Conservation (phyloP, 805 yeast genomes). For the Naumovozyma baii region DNA sequence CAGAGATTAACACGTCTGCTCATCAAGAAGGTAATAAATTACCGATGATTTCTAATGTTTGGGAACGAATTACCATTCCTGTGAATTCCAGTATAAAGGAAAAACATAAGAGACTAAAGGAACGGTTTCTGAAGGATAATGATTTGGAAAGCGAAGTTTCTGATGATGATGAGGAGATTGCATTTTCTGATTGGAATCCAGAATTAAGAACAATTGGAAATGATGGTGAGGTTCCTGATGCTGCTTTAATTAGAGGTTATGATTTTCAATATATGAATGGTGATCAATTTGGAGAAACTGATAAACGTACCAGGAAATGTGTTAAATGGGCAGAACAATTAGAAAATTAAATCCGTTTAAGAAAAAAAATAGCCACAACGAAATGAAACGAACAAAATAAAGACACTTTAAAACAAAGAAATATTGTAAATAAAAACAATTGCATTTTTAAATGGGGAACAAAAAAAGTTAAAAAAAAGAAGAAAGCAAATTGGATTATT, state of each 20-base stretch:
- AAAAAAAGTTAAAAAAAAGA: not conserved
- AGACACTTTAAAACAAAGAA: no score
- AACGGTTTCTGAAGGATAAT: slow-evolving; percentile 5
- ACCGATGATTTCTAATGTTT: slow-evolving; percentile 16
- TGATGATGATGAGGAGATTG: slow-evolving; percentile 8
- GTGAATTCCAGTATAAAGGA: slow-evolving; percentile 21
- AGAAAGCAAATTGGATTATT: slow-evolving; percentile 1
- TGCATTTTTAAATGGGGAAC: no score
- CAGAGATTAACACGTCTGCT: slow-evolving; percentile 24
- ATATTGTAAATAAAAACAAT: no score
- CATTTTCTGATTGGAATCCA: slow-evolving; percentile 1
- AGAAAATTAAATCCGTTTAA: not conserved
- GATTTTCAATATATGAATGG: slow-evolving; percentile 8
- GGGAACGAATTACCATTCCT: slow-evolving; percentile 26
- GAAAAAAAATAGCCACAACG: not conserved
- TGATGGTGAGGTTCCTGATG: slow-evolving; percentile 10
- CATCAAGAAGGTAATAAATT: slow-evolving; percentile 11
- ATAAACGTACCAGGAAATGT: slow-evolving; percentile 1
- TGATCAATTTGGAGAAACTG: not conserved
- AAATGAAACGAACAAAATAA: slow-evolving; percentile 3
- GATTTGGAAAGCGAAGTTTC: slow-evolving; percentile 6
- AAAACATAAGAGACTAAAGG: slow-evolving; percentile 15
- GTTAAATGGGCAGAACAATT: slow-evolving; percentile 5
- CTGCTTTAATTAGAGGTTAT: slow-evolving; percentile 26
- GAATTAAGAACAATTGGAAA: slow-evolving; percentile 2